A percentile compares a stretch with the other conserved stretches of the same genome.
These are phyloP conservation scores for Heliocybe sulcata DNA, from an alignment of 1,284 basidiomycete species.

Conservation along the genomic window DNA sequence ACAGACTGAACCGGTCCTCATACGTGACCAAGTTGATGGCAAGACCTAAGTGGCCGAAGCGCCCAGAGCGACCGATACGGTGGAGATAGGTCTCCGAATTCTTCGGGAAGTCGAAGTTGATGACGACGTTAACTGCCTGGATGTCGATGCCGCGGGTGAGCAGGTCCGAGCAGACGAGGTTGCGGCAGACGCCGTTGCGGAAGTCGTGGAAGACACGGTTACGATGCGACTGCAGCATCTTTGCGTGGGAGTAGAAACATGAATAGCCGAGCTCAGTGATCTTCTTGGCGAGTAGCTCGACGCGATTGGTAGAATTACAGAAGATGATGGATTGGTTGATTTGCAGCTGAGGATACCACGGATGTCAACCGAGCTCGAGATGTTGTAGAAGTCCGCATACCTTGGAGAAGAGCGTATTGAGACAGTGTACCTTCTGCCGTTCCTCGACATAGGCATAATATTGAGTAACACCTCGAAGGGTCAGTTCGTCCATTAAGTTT, in stretches of 20 bases:
- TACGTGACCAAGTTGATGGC: conserved; percentile 97
- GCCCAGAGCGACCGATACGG: conserved; percentile 94
- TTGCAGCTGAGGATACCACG: conserved; percentile 69
- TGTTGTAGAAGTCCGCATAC: conserved; percentile 28
- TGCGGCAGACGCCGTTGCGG: conserved; percentile 95
- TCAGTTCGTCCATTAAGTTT: conserved; percentile 99
- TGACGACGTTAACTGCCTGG: conserved; percentile 98
- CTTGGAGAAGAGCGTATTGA: conserved; percentile 96
- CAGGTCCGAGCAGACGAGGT: conserved; percentile 94
- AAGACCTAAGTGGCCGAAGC: conserved; percentile 94
- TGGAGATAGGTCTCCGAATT: conserved; percentile 98
- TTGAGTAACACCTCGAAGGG: conserved; percentile 96
- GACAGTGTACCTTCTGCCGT: conserved; percentile 97
- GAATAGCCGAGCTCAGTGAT: conserved; percentile 99
- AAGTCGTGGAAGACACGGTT: conserved; percentile 99
- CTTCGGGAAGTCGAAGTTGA: conserved; percentile 99
- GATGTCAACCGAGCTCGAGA: conserved; percentile 6
- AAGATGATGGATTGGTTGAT: conserved; percentile 99
- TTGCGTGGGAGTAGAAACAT: conserved; percentile 99
- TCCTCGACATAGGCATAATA: conserved; percentile 99
- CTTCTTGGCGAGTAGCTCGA: conserved; percentile 98
- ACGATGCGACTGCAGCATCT: conserved; percentile 98
- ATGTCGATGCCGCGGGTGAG: conserved; percentile 99
- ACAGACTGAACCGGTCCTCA: conserved; percentile 96
- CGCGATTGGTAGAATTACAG: conserved; percentile 99